Base-by-base conservation (phyloP, 345 rosid species). In the Tarenaya hassleriana region DNA sequence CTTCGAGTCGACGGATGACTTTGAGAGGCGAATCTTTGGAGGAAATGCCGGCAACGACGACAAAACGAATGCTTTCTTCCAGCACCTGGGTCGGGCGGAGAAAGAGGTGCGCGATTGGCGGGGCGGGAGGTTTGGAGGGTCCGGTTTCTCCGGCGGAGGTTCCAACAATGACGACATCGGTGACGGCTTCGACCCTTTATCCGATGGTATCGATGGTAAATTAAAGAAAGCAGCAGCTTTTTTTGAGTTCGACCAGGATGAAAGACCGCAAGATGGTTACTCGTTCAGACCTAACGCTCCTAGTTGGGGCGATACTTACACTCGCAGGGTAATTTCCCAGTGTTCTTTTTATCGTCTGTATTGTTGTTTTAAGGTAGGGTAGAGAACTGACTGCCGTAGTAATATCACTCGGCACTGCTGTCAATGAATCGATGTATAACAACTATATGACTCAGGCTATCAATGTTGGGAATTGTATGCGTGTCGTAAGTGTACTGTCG, bases 171-270 rank as follows among this genome's bases (percentile, higher is more conserved):
- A 43, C 20, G 64, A 35, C 16, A 16, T 40, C 18, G 69, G 45
- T 12, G 77, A 62, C 44, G 60, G 44, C 50, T 56, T 66, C 5
- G 61, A 29, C 11, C 63, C 75, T 6, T 47, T 66, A 11, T 70
- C 70, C 0, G 82, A 84, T 68, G 80, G 80, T 11, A 55, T 81
- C 59, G 76, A 73, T 61, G 75, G 57, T 4, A 69, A 73, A 65
- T 53, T 84, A 58, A 61, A 66, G 69, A 47, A 71, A 44, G 73
- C 75, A 8, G 79, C 88, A 10, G 10, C 41, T 13, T 55, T 73
- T 45, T 70, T 66, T 50, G 54, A 50, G 43, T 63, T 73, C 45
- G 32, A 21, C 1, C 74, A 75, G 1, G 87, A 73, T 38, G 35
- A 59, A 3, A 52, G 35, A 1, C 11, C 24, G 3, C 69, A 67